These are phyloP conservation scores for Backusella luteola DNA, from an alignment of 192 early-diverging fungal species.

Conservation along the genomic window DNA sequence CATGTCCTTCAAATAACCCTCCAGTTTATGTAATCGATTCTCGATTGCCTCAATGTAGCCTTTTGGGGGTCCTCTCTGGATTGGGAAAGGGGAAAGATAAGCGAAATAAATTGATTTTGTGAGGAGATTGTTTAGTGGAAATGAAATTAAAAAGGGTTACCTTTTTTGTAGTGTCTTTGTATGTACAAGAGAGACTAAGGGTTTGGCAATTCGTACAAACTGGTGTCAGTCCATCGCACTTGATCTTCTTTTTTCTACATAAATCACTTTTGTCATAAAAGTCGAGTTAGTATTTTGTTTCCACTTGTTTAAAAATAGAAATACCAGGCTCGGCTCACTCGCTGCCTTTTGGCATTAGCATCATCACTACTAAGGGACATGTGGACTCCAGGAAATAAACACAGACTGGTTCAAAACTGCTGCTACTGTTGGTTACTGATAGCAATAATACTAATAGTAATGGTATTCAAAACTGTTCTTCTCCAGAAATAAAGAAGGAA, in stretches of 20 bases:
- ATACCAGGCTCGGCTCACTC: conserved; percentile 42
- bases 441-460: neutral
- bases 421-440: neutral
- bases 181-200: conserved; percentile 62
- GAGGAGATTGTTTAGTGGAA: conserved; percentile 16
- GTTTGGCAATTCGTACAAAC: conserved; percentile 73
- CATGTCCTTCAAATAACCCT: conserved; percentile 59
- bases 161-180: conserved; percentile 53
- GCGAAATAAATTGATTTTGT: neutral
- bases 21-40: conserved; percentile 67
- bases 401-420: neutral
- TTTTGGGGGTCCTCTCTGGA: conserved; percentile 71
- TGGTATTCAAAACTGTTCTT: neutral
- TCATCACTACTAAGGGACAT: conserved; percentile 16
- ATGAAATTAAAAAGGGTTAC: conserved; percentile 3
- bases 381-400: neutral
- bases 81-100: too few species aligned
- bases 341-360: conserved; percentile 29
- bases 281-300: neutral
- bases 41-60: conserved; percentile 89
- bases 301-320: neutral
- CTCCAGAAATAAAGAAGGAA: neutral
- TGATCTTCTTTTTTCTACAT: conserved; percentile 82
- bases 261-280: conserved; percentile 52
- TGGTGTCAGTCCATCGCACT: conserved; percentile 74